Evolutionary conservation across 169 alveolate genomes (phyloP), one percentile per base, ranked within the genome.

Genomic region (Blepharisma undulans): DNA sequence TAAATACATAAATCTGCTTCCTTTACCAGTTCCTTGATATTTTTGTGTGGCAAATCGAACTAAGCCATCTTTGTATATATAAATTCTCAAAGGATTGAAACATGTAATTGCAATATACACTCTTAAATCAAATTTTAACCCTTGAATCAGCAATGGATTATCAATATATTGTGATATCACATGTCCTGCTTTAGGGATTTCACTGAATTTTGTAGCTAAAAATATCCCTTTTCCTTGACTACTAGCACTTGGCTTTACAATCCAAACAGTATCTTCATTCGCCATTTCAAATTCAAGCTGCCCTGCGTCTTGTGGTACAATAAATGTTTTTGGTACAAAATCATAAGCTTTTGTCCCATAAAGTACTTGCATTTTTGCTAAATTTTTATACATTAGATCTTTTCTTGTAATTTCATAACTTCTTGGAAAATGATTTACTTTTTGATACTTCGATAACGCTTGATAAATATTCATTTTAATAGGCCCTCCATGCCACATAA

Each of bases 181-280:
- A 78, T 87, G 30, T 2, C 27, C 66, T 84, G 36, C 2, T 84
- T 79, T 90, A 72, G 93, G 95, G 4, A 96, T 93, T 74, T 97
- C 97, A 30, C 92, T 87, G 2, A 94, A 71, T 78, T 95, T 94
- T 90, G 94, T 94, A 30, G 96, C 93, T 30, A 97, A 84, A 84
- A 94, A 92, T 10, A 97, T 97, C 22, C 98, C 98, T 86, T 93
- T 93, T 36, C 98, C 98, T 92, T 97, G 93, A 19, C 97, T 93
- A 14, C 94, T 91, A 27, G 97, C 97, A 84, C 94, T 92, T 19
- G 98, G 98, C 85, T 97, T 97, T 48, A 94, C 94, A 29, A 97
- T 97, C 80, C 92, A 78, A 79, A 92, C 88, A 33, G 84, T 90
- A 74, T 91, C 60, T 86, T 93, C 92, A 78, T 94, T 92, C n/a